Evolutionary conservation across 495 filamentous ascomycete species (phyloP), one percentile per base, ranked within the genome.

Genomic region (Poronia punctata): DNA sequence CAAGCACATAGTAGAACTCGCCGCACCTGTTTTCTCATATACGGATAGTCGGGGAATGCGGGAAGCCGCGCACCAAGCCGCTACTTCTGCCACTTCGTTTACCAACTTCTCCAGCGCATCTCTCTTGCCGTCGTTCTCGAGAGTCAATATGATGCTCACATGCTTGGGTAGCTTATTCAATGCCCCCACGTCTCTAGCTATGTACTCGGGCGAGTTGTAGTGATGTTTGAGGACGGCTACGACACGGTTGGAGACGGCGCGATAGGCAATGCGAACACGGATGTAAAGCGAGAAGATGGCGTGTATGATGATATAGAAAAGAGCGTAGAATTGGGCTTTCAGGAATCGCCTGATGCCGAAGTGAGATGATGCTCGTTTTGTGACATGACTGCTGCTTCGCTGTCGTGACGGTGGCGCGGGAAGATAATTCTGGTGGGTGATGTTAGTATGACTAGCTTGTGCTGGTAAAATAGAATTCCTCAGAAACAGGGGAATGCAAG

Each of bases 121-220:
- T 31, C 79, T 72, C 39, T 67, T 66, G 7, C 83, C 79, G 17
- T 83, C 78, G 45, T 80, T 78, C 33, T 88, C 79, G 39, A 85
- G 58, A 5, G 79, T 82, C 45, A 99, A 60, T 42, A 97, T 80
- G 5, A 95, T 81, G 57, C 88, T 95, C 15, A 99, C 54, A 59
- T 97, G 93, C 38, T 82, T 69, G 3, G 92, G 92, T 31, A 95
- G 49, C 41, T 80, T 71, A 26, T 65, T 72, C 40, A 90, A 67
- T 2, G 66, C 71, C 50, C 76, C 82, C n/a, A 96, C 84, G 68
- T 98, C 92, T 45, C 82, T 77, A 49, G 78, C 75, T 48, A 99
- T 93, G 43, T 94, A 70, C 65, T 94, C 86, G 12, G 92, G 92
- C 1, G 88, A 90, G 30, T 84, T 80, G 62, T 97, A 89, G 60